A percentile compares a stretch with the other conserved stretches of the same genome.
These are phyloP conservation scores for Daedalea quercina DNA, from an alignment of 768 basidiomycete species.

Conservation along the genomic window DNA sequence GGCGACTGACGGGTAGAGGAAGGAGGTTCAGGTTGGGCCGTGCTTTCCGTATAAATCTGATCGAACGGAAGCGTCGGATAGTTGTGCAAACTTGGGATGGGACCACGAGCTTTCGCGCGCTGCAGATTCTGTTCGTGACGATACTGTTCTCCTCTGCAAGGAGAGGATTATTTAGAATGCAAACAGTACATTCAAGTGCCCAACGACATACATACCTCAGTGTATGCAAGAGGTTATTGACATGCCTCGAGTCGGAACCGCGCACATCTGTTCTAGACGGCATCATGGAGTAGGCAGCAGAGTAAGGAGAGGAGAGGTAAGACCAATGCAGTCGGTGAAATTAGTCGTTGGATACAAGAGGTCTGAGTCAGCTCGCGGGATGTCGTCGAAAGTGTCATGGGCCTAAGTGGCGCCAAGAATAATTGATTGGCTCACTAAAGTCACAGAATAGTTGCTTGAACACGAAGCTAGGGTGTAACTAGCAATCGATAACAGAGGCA, in stretches of 20 bases:
- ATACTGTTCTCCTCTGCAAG: slow-evolving; percentile 62
- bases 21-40: background rate
- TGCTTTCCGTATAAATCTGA: slow-evolving; percentile 24
- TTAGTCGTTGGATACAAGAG: no score
- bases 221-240: slow-evolving; percentile 45
- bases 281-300: background rate
- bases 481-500: no score
- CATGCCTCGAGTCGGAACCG: slow-evolving; percentile 19
- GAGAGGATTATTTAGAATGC: slow-evolving; percentile 1
- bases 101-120: slow-evolving; percentile 14
- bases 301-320: no score
- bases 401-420: no score
- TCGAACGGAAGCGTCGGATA: slow-evolving; percentile 40
- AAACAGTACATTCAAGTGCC: background rate
- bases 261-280: background rate
- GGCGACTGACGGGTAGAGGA: slow-evolving; percentile 9
- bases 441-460: no score
- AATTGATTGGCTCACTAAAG: no score
- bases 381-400: no score
- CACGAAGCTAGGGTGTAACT: no score
- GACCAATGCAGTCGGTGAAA: no score
- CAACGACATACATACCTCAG: slow-evolving; percentile 34
- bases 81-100: slow-evolving; percentile 23
- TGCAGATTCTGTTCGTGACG: slow-evolving; percentile 54
- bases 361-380: no score